phyloP scores from a whole-genome alignment of 1,139 yeast species.

The Saccharomyces hybrid region DNA sequence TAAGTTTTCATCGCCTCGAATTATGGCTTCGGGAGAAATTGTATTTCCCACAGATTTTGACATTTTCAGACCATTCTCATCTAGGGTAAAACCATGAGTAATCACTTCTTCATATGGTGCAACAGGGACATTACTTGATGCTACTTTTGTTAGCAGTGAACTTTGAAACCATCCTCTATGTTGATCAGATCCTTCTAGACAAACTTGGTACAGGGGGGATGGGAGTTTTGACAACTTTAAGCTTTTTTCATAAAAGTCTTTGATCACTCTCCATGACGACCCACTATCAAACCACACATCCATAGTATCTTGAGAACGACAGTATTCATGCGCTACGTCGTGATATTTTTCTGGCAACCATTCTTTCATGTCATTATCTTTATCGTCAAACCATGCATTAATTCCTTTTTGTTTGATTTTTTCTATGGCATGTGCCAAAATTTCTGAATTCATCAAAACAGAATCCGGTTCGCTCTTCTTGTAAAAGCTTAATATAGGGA shows the following conservation, averaged over 20 bases:
- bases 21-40: conserved; percentile 58
- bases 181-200: conserved; percentile 92
- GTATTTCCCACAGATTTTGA: conserved; percentile 88
- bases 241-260: conserved; percentile 33
- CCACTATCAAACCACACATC: conserved; percentile 99
- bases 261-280: conserved; percentile 75
- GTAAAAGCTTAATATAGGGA: conserved; percentile 86
- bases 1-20: conserved; percentile 56
- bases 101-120: conserved; percentile 72
- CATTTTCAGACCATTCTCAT: conserved; percentile 83
- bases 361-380: conserved; percentile 43
- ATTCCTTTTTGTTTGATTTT: conserved; percentile 42
- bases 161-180: conserved; percentile 99
- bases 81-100: conserved; percentile 92
- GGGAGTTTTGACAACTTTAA: conserved; percentile 24
- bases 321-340: conserved; percentile 37
- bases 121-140: conserved; percentile 32
- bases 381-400: conserved; percentile 69
- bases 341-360: conserved; percentile 62
- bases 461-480: conserved; percentile 39
- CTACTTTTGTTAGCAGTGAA: conserved; percentile 73
- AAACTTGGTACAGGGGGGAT: conserved; percentile 58
- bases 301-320: conserved; percentile 83
- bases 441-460: conserved; percentile 29
- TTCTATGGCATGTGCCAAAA: conserved; percentile 31